phyloP scores from a whole-genome alignment of 2,329 filamentous ascomycete species.

The Xylariaceae sp. region DNA sequence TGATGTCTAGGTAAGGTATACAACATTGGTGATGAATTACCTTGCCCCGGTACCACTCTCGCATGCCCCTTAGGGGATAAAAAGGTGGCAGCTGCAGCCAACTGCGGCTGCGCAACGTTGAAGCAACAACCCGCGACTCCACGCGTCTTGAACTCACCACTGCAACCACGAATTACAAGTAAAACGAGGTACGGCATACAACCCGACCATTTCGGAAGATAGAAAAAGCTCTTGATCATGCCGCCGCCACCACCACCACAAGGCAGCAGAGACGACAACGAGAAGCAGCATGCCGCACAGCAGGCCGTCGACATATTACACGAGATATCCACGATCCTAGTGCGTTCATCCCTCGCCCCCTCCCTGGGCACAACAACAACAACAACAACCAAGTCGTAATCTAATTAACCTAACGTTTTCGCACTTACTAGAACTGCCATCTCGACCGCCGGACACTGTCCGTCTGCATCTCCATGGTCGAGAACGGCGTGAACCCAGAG shows the following conservation, averaged over 20 bases:
- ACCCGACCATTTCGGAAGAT: neutral
- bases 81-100: slow-evolving; percentile 31
- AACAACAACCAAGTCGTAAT: neutral
- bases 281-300: slow-evolving; percentile 78
- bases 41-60: neutral
- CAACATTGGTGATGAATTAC: neutral
- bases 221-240: no score
- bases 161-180: neutral
- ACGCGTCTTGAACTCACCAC: slow-evolving; percentile 24
- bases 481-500: slow-evolving; percentile 96
- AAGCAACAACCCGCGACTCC: slow-evolving; percentile 17
- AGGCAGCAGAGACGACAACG: slow-evolving; percentile 55
- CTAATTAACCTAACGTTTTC: neutral
- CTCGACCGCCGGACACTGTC: slow-evolving; percentile 90
- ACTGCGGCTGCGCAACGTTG: slow-evolving; percentile 22
- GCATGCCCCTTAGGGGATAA: neutral
- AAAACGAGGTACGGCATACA: neutral
- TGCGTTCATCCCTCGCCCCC: slow-evolving; percentile 52
- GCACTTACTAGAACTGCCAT: slow-evolving; percentile 78
- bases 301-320: slow-evolving; percentile 84
- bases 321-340: slow-evolving; percentile 88
- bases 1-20: neutral
- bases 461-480: slow-evolving; percentile 94
- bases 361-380: neutral
- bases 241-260: no score